Evolutionary conservation across 257 asterid genomes (phyloP).

Genomic region (Henckelia pumila): DNA sequence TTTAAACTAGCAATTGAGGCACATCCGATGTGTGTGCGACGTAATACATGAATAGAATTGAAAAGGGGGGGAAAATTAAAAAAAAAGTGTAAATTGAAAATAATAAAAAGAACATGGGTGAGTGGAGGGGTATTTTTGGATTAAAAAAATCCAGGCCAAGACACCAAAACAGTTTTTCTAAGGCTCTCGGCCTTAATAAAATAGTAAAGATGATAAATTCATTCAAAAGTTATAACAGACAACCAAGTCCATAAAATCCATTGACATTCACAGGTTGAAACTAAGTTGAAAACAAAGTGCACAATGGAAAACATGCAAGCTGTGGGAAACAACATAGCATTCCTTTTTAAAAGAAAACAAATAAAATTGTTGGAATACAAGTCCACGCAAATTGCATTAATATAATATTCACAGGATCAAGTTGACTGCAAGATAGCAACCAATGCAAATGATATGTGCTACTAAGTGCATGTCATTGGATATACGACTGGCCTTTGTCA

Average conservation of each 20-base stretch:
- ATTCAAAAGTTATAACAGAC: neutral
- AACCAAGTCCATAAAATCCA: neutral
- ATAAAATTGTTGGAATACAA: neutral
- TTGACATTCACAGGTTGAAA: neutral
- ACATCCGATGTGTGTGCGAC: no score
- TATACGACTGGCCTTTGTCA: neutral
- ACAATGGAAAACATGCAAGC: neutral
- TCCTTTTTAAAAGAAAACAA: neutral
- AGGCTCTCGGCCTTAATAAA: no score
- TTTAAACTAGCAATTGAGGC: no score
- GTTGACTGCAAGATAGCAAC: neutral
- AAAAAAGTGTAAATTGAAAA: no score
- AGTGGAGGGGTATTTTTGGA: no score
- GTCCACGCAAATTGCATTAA: neutral
- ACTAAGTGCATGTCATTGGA: neutral
- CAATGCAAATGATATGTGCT: neutral
- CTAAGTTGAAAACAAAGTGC: neutral
- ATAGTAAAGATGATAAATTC: neutral
- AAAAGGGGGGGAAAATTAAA: no score
- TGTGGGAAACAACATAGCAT: neutral
- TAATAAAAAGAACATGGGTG: no score
- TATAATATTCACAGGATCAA: neutral
- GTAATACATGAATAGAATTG: no score
- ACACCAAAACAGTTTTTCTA: no score
- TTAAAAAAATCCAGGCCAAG: no score